These are phyloP conservation scores for Termitomyces sp. DNA, from an alignment of 768 basidiomycete genomes.

Conservation along the genomic window DNA sequence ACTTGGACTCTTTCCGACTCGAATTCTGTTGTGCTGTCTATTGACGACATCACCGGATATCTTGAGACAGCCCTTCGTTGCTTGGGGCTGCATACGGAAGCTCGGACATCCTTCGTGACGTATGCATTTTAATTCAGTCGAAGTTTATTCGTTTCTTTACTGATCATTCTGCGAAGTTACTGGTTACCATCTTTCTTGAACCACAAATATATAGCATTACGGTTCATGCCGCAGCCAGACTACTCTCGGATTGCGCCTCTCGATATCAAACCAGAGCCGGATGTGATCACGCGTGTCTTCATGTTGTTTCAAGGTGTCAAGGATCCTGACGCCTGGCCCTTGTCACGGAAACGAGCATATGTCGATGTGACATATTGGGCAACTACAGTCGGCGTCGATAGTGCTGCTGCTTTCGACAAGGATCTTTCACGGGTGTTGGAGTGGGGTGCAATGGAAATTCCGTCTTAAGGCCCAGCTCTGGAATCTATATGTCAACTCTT, in stretches of 20 bases:
- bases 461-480: background rate
- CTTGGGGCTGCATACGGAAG: constrained; percentile 36
- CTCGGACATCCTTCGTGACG: constrained; percentile 43
- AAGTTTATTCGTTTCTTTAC: background rate
- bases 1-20: constrained; percentile 15
- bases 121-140: constrained; percentile 12
- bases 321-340: constrained; percentile 22
- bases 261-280: constrained; percentile 32
- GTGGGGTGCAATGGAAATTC: constrained; percentile 44
- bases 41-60: constrained; percentile 25
- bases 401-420: constrained; percentile 17
- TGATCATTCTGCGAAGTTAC: constrained; percentile 20
- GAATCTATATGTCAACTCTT: background rate
- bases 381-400: constrained; percentile 29
- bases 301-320: constrained; percentile 40
- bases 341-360: constrained; percentile 13
- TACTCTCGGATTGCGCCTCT: constrained; percentile 37
- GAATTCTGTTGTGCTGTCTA: constrained; percentile 25
- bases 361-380: constrained; percentile 24
- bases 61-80: constrained; percentile 25
- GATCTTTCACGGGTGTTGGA: constrained; percentile 35
- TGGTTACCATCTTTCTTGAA: constrained; percentile 39
- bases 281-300: constrained; percentile 39
- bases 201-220: constrained; percentile 35
- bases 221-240: constrained; percentile 38